phyloP scores from a whole-genome alignment of 176 grass and related monocot genomes.

The Carex parvula region DNA sequence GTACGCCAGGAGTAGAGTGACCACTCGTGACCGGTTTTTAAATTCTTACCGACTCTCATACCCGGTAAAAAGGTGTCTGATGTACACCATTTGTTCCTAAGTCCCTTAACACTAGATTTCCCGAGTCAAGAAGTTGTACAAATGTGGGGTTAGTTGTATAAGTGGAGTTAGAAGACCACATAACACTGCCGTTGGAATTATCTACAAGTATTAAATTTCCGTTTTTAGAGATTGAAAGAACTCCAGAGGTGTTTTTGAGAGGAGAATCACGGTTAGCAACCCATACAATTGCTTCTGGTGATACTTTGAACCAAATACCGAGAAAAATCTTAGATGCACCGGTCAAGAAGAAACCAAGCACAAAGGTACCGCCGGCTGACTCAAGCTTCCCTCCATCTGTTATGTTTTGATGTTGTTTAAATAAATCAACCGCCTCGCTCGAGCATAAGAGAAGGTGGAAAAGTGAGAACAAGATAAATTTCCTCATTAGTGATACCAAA shows the following conservation, averaged over 20 bases:
- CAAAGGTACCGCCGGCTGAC: constrained; percentile 24
- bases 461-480: not conserved
- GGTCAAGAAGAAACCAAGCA: constrained; percentile 36
- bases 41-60: constrained; percentile 34
- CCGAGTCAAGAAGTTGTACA: constrained; percentile 29
- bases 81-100: constrained; percentile 5
- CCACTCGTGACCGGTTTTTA: constrained; percentile 35
- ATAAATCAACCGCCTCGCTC: not conserved
- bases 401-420: constrained; percentile 30
- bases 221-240: constrained; percentile 21
- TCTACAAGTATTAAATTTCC: constrained; percentile 22
- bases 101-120: constrained; percentile 26
- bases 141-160: constrained; percentile 11
- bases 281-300: constrained; percentile 31
- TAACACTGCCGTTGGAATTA: not conserved
- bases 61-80: constrained; percentile 25
- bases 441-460: not conserved
- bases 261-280: constrained; percentile 42
- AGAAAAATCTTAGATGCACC: constrained; percentile 20
- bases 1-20: constrained; percentile 38
- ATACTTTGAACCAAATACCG: constrained; percentile 38
- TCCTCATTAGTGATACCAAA: constrained; percentile 12
- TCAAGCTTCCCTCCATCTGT: constrained; percentile 29
- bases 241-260: constrained; percentile 25
- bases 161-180: constrained; percentile 26